These are phyloP conservation scores for Morella rubra DNA, from an alignment of 306 rosid genomes.

Conservation along the genomic window DNA sequence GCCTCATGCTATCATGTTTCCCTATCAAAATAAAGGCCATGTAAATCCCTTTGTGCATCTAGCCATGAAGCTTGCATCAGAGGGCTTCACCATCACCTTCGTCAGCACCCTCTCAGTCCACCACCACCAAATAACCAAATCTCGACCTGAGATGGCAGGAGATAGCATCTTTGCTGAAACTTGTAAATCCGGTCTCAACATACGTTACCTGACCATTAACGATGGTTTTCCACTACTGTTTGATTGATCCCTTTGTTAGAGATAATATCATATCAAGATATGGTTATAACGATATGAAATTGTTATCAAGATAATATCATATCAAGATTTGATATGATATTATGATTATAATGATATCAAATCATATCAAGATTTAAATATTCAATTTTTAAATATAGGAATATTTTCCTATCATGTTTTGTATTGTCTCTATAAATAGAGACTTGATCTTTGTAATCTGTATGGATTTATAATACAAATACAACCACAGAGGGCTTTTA, in stretches of 20 bases:
- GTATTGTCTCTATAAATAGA: too few species aligned
- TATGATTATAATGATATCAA: too few species aligned
- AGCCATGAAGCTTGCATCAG: conserved; percentile 55
- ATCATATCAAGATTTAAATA: too few species aligned
- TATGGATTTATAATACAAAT: too few species aligned
- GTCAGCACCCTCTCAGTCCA: conserved; percentile 52
- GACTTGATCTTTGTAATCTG: too few species aligned
- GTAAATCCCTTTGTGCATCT: conserved; percentile 53
- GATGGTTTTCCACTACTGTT: conserved; percentile 53
- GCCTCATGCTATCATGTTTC: conserved; percentile 54
- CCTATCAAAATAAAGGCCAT: conserved; percentile 72
- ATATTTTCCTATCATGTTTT: too few species aligned
- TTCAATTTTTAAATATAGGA: too few species aligned
- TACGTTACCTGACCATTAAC: conserved; percentile 47
- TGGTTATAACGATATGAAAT: too few species aligned
- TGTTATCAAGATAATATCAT: too few species aligned
- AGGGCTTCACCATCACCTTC: conserved; percentile 56
- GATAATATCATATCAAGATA: too few species aligned
- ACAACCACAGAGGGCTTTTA: too few species aligned
- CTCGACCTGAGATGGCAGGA: conserved; percentile 13
- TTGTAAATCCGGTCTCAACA: conserved; percentile 39
- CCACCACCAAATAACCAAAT: conserved; percentile 46
- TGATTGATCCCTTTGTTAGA: conserved; percentile 59
- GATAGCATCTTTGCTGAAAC: conserved; percentile 33
- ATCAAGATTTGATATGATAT: too few species aligned